Base-by-base conservation (phyloP, 768 basidiomycete genomes). In the Mycena metata region DNA sequence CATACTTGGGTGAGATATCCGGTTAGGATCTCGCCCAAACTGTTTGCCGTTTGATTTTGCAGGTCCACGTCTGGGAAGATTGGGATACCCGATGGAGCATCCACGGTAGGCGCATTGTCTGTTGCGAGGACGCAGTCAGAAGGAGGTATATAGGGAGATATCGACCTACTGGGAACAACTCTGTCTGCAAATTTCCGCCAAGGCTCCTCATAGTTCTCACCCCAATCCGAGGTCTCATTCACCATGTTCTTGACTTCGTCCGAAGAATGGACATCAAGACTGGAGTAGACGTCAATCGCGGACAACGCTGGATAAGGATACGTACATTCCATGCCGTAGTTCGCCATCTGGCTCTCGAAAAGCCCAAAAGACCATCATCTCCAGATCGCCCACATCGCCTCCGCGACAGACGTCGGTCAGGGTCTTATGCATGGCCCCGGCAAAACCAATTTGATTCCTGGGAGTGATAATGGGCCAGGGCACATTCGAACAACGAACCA, bases 251-350 rank as follows among this genome's bases (percentile, higher is more conserved):
- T 5, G 12, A 23, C 23, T 19, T 24, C 16, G 23, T 58, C 56
- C 21, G 56, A 12, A 23, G 56, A 41, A 26, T 58, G 56, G 2
- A 36, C 36, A n/a, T 58, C 42, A 21, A 58, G 7, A 12, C 56
- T 58, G 56, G 10, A 43, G 56, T 23, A 19, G 41, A 10, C 11
- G 26, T 42, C 56, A 41, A n/a, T 17, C 4, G 35, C n/a, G 19
- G 19, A 19, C n/a, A 43, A 7, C 56, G 19, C 15, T 12, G 7
- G 36, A 36, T 6, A 6, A 36, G 35, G 30, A 43, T 21, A 21
- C 56, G n/a, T 58, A 58, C 56, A 58, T 36, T 43, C 56, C 56
- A 36, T 58, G 23, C 6, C 24, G 56, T 36, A 58, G 17, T 3
- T 58, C 39, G 19, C 56, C 56, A 39, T n/a, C 42, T 43, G 9